A percentile compares a stretch with the other conserved stretches of the same genome.
These are phyloP conservation scores for Lobulomyces angularis DNA, from an alignment of 192 early-diverging fungal genomes.

Conservation along the genomic window DNA sequence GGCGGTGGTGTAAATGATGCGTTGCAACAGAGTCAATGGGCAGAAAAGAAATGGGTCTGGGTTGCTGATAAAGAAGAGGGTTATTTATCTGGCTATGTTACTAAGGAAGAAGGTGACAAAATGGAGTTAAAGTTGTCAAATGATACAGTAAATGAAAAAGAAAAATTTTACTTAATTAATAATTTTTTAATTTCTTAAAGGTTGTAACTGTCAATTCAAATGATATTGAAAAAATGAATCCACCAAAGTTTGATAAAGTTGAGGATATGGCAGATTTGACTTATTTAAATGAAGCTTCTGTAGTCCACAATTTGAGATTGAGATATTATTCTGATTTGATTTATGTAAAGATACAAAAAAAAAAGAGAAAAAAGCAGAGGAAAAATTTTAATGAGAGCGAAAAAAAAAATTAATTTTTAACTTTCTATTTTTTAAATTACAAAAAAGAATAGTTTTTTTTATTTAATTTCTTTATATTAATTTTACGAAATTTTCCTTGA, in stretches of 20 bases:
- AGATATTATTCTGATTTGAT: conserved; percentile 84
- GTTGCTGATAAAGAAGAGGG: conserved; percentile 84
- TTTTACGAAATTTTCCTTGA: neutral
- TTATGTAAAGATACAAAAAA: conserved; percentile 52
- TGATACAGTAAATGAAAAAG: conserved; percentile 44
- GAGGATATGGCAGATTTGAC: conserved; percentile 99
- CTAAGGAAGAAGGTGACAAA: conserved; percentile 55
- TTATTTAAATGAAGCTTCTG: conserved; percentile 93
- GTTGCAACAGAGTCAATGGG: conserved; percentile 65
- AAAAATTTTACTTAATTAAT: neutral
- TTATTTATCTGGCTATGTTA: conserved; percentile 73
- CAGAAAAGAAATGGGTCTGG: conserved; percentile 97
- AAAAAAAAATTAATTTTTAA: no score
- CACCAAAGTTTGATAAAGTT: conserved; percentile 96
- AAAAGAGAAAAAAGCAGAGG: no score
- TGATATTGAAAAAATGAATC: conserved; percentile 92
- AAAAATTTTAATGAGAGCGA: no score
- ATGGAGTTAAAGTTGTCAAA: conserved; percentile 67
- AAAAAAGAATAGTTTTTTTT: neutral
- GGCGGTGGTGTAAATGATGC: conserved; percentile 38
- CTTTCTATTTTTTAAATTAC: conserved; percentile 1
- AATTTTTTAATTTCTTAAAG: neutral
- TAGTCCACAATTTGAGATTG: conserved; percentile 90
- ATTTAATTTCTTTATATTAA: neutral
- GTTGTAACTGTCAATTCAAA: conserved; percentile 55